Evolutionary conservation across 2,329 filamentous ascomycete species (phyloP).

Genomic region (Trichoderma afroharzianum): DNA sequence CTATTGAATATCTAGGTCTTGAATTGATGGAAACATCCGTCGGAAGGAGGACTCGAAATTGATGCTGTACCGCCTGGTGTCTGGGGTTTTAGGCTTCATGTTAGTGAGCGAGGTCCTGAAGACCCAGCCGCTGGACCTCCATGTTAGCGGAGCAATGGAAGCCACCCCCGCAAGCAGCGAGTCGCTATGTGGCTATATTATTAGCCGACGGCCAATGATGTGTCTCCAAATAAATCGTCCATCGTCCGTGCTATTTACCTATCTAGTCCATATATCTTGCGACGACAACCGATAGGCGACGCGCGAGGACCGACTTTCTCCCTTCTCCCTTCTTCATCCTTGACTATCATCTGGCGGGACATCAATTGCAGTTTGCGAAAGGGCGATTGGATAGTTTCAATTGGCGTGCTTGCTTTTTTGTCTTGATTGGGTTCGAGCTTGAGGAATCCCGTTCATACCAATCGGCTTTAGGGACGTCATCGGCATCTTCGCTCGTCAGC

Average conservation of each 20-base stretch:
- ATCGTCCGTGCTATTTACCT: no score
- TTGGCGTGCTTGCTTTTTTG: background rate
- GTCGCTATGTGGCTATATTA: background rate
- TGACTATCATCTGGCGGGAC: background rate
- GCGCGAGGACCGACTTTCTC: background rate
- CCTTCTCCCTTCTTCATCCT: background rate
- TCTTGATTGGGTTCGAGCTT: background rate
- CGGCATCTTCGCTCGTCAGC: background rate
- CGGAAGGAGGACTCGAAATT: background rate
- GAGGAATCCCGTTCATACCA: background rate
- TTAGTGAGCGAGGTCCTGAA: background rate
- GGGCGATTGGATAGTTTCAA: background rate
- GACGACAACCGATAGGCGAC: conserved; percentile 3
- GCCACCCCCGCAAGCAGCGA: background rate
- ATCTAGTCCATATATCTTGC: background rate
- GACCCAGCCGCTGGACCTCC: background rate
- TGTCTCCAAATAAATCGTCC: background rate
- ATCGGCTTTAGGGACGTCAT: background rate
- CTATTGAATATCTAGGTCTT: background rate
- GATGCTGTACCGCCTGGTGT: background rate
- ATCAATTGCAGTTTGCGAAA: background rate
- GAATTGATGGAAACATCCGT: background rate
- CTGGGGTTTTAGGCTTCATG: background rate
- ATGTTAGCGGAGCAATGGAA: background rate
- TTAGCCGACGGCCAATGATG: conserved; percentile 14